Evolutionary conservation across 305 asterid genomes (phyloP).

Genomic region (Fraxinus sp.): DNA sequence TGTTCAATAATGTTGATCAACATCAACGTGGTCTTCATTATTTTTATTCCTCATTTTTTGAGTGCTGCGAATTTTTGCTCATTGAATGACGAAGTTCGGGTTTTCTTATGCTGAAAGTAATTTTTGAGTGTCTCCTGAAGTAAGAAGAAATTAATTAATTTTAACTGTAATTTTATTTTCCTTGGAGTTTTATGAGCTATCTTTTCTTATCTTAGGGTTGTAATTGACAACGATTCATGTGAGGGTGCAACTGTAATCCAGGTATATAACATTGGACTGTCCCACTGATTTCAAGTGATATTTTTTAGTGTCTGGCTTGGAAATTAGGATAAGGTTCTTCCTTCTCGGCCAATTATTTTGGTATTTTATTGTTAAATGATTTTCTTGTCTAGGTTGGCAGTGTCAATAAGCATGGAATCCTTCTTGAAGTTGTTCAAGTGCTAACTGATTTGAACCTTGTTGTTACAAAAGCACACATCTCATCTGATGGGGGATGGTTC

Average conservation of each 20-base stretch:
- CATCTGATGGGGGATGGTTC: conserved; percentile 86
- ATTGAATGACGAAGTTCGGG: neutral
- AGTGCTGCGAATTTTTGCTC: neutral
- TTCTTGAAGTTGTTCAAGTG: conserved; percentile 73
- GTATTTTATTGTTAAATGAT: neutral
- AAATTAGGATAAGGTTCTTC: conserved; percentile 19
- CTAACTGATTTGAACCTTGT: conserved; percentile 71
- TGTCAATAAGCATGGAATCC: conserved; percentile 70
- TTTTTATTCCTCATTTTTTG: neutral
- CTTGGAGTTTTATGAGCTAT: neutral
- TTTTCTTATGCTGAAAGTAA: neutral
- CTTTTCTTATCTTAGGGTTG: conserved; percentile 57
- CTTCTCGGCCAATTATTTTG: neutral
- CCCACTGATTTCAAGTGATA: conserved; percentile 1
- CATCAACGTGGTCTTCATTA: neutral
- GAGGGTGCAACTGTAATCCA: conserved; percentile 68
- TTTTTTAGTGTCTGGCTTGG: conserved; percentile 10
- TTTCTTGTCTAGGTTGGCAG: conserved; percentile 55
- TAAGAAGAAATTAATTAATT: neutral
- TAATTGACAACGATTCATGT: conserved; percentile 56
- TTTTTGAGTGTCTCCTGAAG: neutral
- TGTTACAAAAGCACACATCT: conserved; percentile 69
- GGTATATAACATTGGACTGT: conserved; percentile 33
- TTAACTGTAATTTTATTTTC: neutral
- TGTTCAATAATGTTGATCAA: neutral